Evolutionary conservation across 768 basidiomycete genomes (phyloP).

Genomic region (Boletus reticuloceps): DNA sequence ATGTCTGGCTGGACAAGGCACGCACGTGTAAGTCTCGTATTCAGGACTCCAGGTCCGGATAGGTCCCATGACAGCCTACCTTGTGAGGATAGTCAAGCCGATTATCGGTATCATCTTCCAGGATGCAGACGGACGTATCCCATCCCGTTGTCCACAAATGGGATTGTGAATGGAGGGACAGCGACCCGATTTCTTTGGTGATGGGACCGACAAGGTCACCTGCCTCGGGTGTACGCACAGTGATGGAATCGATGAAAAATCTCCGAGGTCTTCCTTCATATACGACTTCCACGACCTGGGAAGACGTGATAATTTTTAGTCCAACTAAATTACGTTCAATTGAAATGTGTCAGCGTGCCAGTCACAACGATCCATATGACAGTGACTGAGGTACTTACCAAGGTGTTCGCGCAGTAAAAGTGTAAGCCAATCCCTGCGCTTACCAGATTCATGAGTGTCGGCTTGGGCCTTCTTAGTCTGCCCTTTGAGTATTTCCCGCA

Average conservation of each 20-base stretch:
- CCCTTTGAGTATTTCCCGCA: constrained; percentile 45
- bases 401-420: constrained; percentile 65
- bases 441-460: constrained; percentile 23
- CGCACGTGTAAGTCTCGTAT: constrained; percentile 13
- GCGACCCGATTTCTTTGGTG: constrained; percentile 37
- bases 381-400: constrained; percentile 41
- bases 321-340: constrained; percentile 49
- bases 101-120: constrained; percentile 28
- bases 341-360: constrained; percentile 4
- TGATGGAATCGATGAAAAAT: constrained; percentile 54
- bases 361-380: background rate
- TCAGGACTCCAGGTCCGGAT: constrained; percentile 1
- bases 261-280: constrained; percentile 61
- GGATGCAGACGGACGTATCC: constrained; percentile 58
- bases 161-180: constrained; percentile 42
- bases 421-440: constrained; percentile 63
- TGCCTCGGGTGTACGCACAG: constrained; percentile 22
- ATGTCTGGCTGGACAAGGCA: constrained; percentile 38
- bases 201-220: constrained; percentile 33
- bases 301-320: constrained; percentile 61
- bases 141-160: constrained; percentile 64
- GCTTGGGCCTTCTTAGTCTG: constrained; percentile 18
- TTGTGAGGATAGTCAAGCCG: constrained; percentile 32
- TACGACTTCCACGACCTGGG: constrained; percentile 57
- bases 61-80: constrained; percentile 22